Conservation (phyloP, 2,329 filamentous ascomycete species). For the Dothideomycetes sp. region DNA sequence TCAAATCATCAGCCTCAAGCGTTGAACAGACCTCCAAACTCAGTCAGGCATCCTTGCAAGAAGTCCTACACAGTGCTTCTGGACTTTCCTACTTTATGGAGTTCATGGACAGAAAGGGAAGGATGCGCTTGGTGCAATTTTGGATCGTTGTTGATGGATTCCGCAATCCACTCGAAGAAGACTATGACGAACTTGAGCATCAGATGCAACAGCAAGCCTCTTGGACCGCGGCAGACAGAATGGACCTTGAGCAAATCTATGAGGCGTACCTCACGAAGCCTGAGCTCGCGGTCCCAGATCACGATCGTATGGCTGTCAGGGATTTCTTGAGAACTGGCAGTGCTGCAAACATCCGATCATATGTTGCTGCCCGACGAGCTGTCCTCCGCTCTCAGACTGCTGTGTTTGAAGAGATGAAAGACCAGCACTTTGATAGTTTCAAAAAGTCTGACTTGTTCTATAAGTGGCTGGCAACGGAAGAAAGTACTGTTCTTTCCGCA, state of each 20-base stretch:
- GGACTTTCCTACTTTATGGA: constrained; percentile 99
- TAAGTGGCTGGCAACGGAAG: constrained; percentile 87
- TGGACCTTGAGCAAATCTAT: constrained; percentile 83
- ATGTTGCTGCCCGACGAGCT: constrained; percentile 70
- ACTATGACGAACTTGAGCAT: constrained; percentile 57
- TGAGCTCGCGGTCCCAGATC: constrained; percentile 67
- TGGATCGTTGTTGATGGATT: constrained; percentile 98
- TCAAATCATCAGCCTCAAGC: constrained; percentile 26
- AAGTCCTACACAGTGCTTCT: constrained; percentile 81
- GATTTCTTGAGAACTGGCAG: constrained; percentile 72
- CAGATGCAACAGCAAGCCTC: constrained; percentile 41
- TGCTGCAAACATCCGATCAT: constrained; percentile 68
- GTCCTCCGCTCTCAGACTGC: constrained; percentile 74
- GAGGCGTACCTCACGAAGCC: constrained; percentile 77
- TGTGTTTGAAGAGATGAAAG: constrained; percentile 76
- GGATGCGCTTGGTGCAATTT: constrained; percentile 90
- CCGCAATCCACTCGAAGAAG: constrained; percentile 84
- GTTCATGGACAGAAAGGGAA: constrained; percentile 85
- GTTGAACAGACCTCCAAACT: constrained; percentile 47
- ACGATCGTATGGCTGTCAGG: constrained; percentile 60
- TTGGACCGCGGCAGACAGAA: constrained; percentile 77
- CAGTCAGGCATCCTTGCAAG: constrained; percentile 67
- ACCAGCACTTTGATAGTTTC: constrained; percentile 71
- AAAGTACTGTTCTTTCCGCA: constrained; percentile 29
- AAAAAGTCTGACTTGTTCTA: constrained; percentile 91